phyloP scores from a whole-genome alignment of 164 flowering plant species.

The Chloranthus sessilifolius region DNA sequence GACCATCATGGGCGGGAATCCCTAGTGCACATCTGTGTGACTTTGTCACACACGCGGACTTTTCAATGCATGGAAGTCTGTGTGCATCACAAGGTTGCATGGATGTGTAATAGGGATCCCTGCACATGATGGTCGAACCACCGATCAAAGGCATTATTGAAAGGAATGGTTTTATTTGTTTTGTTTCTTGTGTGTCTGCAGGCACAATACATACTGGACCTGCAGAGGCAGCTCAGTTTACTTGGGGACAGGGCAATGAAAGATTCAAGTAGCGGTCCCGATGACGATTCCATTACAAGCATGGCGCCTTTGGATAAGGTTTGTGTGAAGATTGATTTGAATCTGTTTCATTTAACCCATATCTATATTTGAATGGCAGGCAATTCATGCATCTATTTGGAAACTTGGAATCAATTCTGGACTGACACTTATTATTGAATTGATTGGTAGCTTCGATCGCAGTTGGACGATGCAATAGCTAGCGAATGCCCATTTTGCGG shows the following conservation, averaged over 20 bases:
- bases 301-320: constrained; percentile 75
- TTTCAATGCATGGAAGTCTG: too few species aligned
- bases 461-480: constrained; percentile 94
- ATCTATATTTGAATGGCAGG: neutral
- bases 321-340: constrained; percentile 2
- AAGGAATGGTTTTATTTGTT: too few species aligned
- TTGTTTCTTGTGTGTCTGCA: too few species aligned
- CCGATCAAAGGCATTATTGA: too few species aligned
- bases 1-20: too few species aligned
- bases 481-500: constrained; percentile 99
- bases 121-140: too few species aligned
- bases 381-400: neutral
- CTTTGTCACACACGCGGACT: too few species aligned
- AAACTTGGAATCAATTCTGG: neutral
- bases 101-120: too few species aligned
- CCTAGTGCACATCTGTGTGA: too few species aligned
- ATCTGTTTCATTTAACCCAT: neutral
- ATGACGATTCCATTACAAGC: constrained; percentile 52
- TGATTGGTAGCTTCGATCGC: constrained; percentile 62
- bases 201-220: constrained; percentile 87
- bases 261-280: constrained; percentile 45
- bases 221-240: constrained; percentile 90
- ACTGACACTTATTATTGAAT: neutral
- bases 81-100: too few species aligned
- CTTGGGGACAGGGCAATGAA: constrained; percentile 48